Percentiles rank a stretch among this genome's conserved stretches.
phyloP scores from a whole-genome alignment of 2,329 filamentous ascomycete species.

The Neopestalotiopsis sp. region DNA sequence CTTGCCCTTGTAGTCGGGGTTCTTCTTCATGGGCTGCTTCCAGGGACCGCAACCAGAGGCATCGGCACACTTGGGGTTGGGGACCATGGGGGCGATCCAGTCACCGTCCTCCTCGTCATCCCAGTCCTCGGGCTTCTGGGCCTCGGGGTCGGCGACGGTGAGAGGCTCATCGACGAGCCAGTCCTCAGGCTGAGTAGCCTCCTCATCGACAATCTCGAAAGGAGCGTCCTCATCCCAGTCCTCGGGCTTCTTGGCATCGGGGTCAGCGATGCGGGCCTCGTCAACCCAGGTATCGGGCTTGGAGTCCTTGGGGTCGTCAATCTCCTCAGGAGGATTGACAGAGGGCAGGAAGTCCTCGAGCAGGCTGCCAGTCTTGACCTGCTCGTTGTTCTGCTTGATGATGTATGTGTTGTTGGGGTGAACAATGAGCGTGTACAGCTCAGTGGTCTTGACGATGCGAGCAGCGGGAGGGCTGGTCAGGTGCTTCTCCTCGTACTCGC shows the following conservation, averaged over 20 bases:
- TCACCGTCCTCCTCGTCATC: constrained; percentile 99
- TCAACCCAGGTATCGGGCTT: constrained; percentile 98
- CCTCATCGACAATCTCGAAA: constrained; percentile 93
- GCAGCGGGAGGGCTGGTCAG: constrained; percentile 82
- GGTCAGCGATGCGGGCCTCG: constrained; percentile 86
- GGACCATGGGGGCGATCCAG: constrained; percentile 87
- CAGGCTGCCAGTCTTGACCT: constrained; percentile 86
- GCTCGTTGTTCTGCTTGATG: constrained; percentile 89
- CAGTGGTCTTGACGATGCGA: constrained; percentile 87
- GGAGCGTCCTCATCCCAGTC: constrained; percentile 99
- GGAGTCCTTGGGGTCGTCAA: constrained; percentile 89
- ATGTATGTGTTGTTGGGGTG: constrained; percentile 95
- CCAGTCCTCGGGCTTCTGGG: constrained; percentile 98
- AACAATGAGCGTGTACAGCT: constrained; percentile 96
- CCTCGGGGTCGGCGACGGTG: constrained; percentile 88
- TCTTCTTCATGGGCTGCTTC: constrained; percentile 89
- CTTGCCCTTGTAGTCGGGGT: constrained; percentile 98
- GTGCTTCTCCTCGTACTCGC: constrained; percentile 99
- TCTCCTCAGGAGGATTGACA: constrained; percentile 95
- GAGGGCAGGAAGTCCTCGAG: constrained; percentile 90
- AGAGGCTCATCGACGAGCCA: constrained; percentile 92
- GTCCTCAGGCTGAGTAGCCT: constrained; percentile 88
- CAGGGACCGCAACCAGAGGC: constrained; percentile 93
- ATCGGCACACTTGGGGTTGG: constrained; percentile 96
- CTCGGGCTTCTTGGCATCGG: constrained; percentile 92